Evolutionary conservation across 257 asterid genomes (phyloP).

Genomic region (Solanum microdontum): DNA sequence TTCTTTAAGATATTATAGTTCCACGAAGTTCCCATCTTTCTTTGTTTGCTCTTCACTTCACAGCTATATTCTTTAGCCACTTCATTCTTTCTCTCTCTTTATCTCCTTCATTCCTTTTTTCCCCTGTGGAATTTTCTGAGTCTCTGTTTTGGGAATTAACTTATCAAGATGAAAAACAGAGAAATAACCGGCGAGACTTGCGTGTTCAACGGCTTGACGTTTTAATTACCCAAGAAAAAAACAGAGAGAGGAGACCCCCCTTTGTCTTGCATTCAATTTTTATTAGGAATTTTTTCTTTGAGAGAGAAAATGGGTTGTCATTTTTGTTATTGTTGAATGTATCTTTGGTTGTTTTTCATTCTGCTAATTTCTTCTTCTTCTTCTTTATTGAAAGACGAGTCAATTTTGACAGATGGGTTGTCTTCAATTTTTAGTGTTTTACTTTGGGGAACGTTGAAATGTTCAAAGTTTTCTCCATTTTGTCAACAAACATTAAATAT

Average conservation of each 20-base stretch:
- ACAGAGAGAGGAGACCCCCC: neutral
- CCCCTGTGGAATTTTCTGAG: neutral
- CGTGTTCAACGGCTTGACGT: neutral
- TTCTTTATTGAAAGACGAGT: neutral
- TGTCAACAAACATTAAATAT: neutral
- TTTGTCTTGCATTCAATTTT: neutral
- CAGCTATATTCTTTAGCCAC: neutral
- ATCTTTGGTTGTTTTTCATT: neutral
- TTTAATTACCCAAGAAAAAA: neutral
- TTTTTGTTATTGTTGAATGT: neutral
- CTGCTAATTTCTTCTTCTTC: neutral
- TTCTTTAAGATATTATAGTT: constrained; percentile 7
- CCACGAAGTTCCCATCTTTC: neutral
- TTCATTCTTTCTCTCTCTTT: neutral
- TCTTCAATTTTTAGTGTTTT: neutral
- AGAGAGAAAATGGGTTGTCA: neutral
- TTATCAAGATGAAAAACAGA: neutral
- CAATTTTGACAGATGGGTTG: neutral
- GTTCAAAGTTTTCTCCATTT: neutral
- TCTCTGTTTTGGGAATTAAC: neutral
- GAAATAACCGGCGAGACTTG: neutral
- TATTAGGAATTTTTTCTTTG: neutral
- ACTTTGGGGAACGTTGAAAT: neutral
- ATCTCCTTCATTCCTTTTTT: neutral
- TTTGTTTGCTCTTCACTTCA: neutral